These are phyloP conservation scores for Syzygium aromaticum DNA, from an alignment of 345 rosid species.

Conservation along the genomic window DNA sequence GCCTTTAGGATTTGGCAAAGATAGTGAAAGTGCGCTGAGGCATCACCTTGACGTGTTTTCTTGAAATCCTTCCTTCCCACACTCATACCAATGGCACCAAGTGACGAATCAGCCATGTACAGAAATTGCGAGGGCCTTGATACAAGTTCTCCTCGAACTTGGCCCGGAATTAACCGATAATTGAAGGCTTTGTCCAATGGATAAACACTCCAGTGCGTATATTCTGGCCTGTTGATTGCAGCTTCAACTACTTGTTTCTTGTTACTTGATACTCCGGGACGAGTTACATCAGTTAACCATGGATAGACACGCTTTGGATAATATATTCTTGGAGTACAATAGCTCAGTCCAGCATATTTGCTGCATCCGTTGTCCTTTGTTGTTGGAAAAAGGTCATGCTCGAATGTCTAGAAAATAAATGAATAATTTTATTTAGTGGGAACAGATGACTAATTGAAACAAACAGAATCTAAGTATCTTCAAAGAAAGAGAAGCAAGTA, in stretches of 20 bases:
- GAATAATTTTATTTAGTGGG: not conserved
- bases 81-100: conserved; percentile 15
- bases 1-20: conserved; percentile 31
- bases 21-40: conserved; percentile 5
- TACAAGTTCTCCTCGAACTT: not conserved
- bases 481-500: not conserved
- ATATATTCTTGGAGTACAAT: conserved; percentile 16
- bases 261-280: conserved; percentile 19
- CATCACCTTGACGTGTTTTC: not conserved
- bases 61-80: conserved; percentile 11
- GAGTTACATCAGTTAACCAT: conserved; percentile 23
- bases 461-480: not conserved
- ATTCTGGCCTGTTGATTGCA: not conserved
- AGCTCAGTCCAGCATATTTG: conserved; percentile 21
- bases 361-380: conserved; percentile 21
- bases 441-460: not conserved
- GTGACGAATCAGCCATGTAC: conserved; percentile 14
- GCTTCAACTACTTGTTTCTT: conserved; percentile 41
- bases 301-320: conserved; percentile 36
- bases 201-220: conserved; percentile 5
- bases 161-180: conserved; percentile 27
- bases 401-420: conserved; percentile 6
- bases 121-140: conserved; percentile 12
- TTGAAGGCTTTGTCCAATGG: conserved; percentile 15
- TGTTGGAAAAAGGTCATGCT: conserved; percentile 16